phyloP scores from a whole-genome alignment of 2,329 filamentous ascomycete genomes.

The Incumbomyces delicatus region DNA sequence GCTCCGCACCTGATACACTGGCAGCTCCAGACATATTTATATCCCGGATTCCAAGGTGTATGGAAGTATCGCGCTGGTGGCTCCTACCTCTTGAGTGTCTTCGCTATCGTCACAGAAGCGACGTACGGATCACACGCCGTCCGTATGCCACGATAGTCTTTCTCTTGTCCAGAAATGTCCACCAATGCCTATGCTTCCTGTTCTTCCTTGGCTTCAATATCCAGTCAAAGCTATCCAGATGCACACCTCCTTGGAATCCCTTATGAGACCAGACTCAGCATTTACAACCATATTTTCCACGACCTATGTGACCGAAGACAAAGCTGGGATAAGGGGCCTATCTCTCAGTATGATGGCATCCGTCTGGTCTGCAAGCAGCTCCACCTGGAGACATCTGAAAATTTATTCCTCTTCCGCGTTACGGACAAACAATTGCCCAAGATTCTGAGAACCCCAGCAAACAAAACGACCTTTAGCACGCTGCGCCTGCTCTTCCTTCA shows the following conservation, averaged over 20 bases:
- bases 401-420: constrained; percentile 2
- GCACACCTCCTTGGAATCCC: constrained; percentile 13
- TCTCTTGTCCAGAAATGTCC: too few relatives aligned
- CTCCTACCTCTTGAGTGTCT: too few relatives aligned
- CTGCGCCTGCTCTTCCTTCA: constrained; percentile 11
- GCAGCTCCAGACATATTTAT: too few relatives aligned
- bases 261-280: constrained; percentile 11
- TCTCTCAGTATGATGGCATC: constrained; percentile 7
- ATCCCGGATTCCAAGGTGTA: too few relatives aligned
- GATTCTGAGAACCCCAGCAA: constrained; percentile 6
- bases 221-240: neutral
- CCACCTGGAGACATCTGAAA: constrained; percentile 8
- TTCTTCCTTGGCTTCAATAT: too few relatives aligned
- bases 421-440: constrained; percentile 5
- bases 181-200: too few relatives aligned
- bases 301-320: neutral
- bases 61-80: too few relatives aligned
- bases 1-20: too few relatives aligned
- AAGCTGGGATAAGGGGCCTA: neutral
- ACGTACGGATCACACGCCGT: too few relatives aligned
- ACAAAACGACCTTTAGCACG: neutral
- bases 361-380: constrained; percentile 11
- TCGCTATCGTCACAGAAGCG: too few relatives aligned
- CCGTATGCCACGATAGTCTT: too few relatives aligned
- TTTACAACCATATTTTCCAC: neutral